A percentile compares a stretch with the other conserved stretches of the same genome.
Evolutionary conservation across 495 filamentous ascomycete species (phyloP).

Genomic region (Letharia columbiana): DNA sequence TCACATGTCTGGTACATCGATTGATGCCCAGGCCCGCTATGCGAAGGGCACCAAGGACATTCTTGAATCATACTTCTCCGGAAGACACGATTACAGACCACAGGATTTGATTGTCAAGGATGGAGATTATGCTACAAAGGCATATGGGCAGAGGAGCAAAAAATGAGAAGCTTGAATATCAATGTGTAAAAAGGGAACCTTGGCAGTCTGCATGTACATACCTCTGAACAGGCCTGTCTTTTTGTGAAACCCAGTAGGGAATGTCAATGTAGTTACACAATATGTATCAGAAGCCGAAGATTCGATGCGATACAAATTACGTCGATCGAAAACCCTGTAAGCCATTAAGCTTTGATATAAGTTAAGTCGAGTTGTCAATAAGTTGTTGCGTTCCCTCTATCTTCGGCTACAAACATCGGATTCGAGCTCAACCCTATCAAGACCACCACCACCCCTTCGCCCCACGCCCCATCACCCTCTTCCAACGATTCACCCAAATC

Average conservation of each 20-base stretch:
- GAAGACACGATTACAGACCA: slow-evolving; percentile 74
- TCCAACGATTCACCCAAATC: slow-evolving; percentile 15
- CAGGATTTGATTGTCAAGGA: slow-evolving; percentile 88
- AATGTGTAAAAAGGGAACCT: neutral
- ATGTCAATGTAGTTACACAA: neutral
- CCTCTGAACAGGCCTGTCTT: neutral
- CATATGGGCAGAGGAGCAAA: slow-evolving; percentile 63
- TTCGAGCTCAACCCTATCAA: neutral
- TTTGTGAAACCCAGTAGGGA: neutral
- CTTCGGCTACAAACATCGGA: no score
- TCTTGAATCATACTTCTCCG: slow-evolving; percentile 81
- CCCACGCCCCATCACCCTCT: neutral
- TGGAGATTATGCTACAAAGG: slow-evolving; percentile 92
- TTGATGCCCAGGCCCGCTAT: slow-evolving; percentile 95
- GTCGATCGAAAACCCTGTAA: no score
- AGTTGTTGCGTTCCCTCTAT: no score
- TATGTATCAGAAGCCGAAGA: neutral
- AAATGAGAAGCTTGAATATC: slow-evolving; percentile 6
- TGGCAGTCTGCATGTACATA: neutral
- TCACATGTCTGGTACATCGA: slow-evolving; percentile 95
- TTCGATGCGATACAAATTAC: neutral
- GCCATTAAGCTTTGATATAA: no score
- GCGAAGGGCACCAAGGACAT: slow-evolving; percentile 83
- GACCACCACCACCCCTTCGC: neutral
- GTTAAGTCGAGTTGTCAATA: no score